Percentiles rank a stretch among this genome's conserved stretches.
phyloP scores from a whole-genome alignment of 164 flowering plant genomes.

The Akebia trifoliata region DNA sequence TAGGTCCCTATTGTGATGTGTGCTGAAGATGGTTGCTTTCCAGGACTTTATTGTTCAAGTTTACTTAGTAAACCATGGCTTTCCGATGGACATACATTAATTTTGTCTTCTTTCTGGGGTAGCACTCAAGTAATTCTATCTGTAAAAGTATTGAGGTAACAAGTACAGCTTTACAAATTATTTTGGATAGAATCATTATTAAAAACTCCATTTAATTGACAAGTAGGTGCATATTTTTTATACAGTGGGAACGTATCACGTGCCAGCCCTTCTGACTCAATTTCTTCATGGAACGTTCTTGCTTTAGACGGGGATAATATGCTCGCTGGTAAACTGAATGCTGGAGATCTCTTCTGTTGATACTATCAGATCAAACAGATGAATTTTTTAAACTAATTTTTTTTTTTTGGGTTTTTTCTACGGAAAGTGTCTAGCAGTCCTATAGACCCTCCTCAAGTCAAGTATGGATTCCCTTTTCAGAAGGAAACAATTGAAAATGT shows the following conservation, averaged over 20 bases:
- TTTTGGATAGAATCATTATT: not conserved
- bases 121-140: conserved; percentile 69
- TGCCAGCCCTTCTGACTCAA: conserved; percentile 56
- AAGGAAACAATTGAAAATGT: conserved; percentile 20
- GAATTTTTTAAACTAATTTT: not conserved
- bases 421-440: conserved; percentile 89
- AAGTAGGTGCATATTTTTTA: conserved; percentile 7
- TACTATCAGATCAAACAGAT: not conserved
- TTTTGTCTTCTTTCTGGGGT: conserved; percentile 75
- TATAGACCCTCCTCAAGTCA: conserved; percentile 64
- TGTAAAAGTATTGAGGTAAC: conserved; percentile 71
- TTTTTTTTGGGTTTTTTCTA: conserved; percentile 11
- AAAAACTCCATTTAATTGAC: conserved; percentile 3
- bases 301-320: conserved; percentile 75
- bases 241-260: conserved; percentile 62
- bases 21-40: conserved; percentile 72
- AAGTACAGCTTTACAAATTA: not conserved
- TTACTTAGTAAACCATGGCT: conserved; percentile 76
- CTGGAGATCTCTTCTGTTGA: not conserved
- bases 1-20: conserved; percentile 76
- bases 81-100: conserved; percentile 77
- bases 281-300: conserved; percentile 69
- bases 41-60: conserved; percentile 70
- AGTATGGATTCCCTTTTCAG: conserved; percentile 45
- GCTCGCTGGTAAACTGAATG: conserved; percentile 62